These are phyloP conservation scores for Cinnamomum micranthum DNA, from an alignment of 164 flowering plant genomes.

Conservation along the genomic window DNA sequence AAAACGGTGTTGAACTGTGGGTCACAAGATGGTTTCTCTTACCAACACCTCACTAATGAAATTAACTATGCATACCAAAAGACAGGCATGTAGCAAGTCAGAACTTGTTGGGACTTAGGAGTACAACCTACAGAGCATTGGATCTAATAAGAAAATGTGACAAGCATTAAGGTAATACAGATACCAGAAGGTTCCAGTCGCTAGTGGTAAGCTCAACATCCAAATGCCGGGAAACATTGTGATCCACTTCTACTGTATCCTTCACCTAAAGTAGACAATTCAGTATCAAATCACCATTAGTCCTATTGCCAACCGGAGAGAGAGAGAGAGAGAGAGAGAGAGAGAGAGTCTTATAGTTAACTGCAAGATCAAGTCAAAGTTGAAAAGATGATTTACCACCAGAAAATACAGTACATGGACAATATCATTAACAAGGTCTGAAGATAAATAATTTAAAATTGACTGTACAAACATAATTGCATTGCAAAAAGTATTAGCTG, in stretches of 20 bases:
- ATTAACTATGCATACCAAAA: too few relatives aligned
- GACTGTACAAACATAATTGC: background rate
- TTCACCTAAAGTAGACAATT: conserved; percentile 53
- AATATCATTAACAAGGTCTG: background rate
- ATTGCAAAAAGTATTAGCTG: background rate
- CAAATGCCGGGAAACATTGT: conserved; percentile 92
- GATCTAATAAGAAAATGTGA: background rate
- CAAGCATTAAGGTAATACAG: background rate
- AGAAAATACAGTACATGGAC: background rate
- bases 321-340: too few relatives aligned
- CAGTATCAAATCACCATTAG: background rate
- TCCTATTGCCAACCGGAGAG: background rate
- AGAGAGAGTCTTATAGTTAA: too few relatives aligned
- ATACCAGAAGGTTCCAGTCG: conserved; percentile 92
- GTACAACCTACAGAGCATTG: background rate
- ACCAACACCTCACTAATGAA: too few relatives aligned
- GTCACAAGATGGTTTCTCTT: too few relatives aligned
- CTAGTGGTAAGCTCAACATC: conserved; percentile 47
- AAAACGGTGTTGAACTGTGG: too few relatives aligned
- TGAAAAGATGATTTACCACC: background rate
- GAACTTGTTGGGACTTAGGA: too few relatives aligned
- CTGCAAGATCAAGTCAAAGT: background rate
- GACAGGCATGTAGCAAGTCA: too few relatives aligned
- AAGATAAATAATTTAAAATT: background rate
- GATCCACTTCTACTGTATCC: conserved; percentile 91